Percentiles rank a stretch among this genome's conserved stretches.
Conservation (phyloP, 148 eudicot genomes). For the Rhododendron ferrugineum region DNA sequence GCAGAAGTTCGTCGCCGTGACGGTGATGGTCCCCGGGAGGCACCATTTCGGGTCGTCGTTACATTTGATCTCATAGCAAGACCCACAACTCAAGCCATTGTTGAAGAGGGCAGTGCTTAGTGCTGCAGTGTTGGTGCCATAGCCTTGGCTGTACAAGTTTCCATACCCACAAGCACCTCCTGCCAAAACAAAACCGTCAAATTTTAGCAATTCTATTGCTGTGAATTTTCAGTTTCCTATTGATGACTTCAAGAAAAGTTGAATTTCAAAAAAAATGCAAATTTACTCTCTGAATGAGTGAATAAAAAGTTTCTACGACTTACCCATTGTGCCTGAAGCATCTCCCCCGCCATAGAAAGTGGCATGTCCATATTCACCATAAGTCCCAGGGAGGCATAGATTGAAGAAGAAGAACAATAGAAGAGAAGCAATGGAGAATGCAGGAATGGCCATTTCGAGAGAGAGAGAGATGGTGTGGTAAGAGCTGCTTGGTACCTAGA, state of each 20-base stretch:
- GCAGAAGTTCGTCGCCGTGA: constrained; percentile 22
- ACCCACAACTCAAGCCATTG: constrained; percentile 42
- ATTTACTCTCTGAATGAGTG: neutral
- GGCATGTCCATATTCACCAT: constrained; percentile 54
- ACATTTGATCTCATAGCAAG: constrained; percentile 22
- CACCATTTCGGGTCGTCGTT: constrained; percentile 20
- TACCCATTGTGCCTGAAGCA: constrained; percentile 97
- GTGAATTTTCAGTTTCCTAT: neutral
- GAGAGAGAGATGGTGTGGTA: constrained; percentile 10
- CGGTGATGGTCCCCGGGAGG: constrained; percentile 13
- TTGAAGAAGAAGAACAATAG: constrained; percentile 19
- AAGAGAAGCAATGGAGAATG: constrained; percentile 24
- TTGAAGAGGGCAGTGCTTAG: constrained; percentile 85
- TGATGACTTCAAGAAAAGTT: neutral
- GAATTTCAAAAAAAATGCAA: neutral
- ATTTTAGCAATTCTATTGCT: neutral
- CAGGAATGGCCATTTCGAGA: constrained; percentile 29
- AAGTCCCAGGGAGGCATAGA: constrained; percentile 22
- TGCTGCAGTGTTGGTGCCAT: constrained; percentile 85
- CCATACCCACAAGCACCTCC: constrained; percentile 64
- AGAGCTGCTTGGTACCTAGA: neutral
- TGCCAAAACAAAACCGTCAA: constrained; percentile 6
- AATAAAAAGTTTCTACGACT: neutral
- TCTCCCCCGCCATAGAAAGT: constrained; percentile 94
- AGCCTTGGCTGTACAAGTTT: constrained; percentile 70